Percentiles rank a stretch among this genome's conserved stretches.
Evolutionary conservation across 2,329 filamentous ascomycete genomes (phyloP).

Genomic region (Ophiostoma sp.): DNA sequence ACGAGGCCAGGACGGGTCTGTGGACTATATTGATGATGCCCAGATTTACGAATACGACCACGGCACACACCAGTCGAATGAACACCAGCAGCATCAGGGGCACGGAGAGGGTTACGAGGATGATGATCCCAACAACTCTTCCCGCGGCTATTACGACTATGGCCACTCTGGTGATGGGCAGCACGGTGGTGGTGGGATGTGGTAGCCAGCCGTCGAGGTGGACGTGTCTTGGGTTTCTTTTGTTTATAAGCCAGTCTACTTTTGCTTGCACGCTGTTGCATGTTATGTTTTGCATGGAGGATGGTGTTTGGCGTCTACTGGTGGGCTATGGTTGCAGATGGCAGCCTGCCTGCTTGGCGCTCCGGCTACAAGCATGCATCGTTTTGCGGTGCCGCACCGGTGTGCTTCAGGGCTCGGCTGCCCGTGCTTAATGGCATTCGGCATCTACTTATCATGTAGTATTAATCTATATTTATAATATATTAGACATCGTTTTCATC

Average conservation of each 20-base stretch:
- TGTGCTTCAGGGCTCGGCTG: not conserved
- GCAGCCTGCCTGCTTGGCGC: not conserved
- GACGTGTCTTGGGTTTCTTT: not conserved
- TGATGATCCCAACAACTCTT: constrained; percentile 4
- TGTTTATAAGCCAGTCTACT: not conserved
- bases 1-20: constrained; percentile 21
- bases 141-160: constrained; percentile 30
- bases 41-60: constrained; percentile 37
- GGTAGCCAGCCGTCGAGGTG: not conserved
- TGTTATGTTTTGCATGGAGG: constrained; percentile 2
- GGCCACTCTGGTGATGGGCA: constrained; percentile 25
- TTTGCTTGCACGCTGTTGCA: not conserved
- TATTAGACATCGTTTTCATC: not conserved
- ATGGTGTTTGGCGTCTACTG: not conserved
- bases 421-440: not conserved
- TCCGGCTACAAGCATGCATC: not conserved
- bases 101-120: not conserved
- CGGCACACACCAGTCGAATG: constrained; percentile 22
- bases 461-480: not conserved
- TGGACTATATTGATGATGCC: constrained; percentile 35
- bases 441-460: not conserved
- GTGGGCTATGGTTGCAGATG: not conserved
- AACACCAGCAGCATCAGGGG: constrained; percentile 10
- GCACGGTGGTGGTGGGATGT: constrained; percentile 24
- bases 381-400: not conserved